phyloP scores from a whole-genome alignment of 2,329 filamentous ascomycete genomes.

The Biscogniauxia sp. region DNA sequence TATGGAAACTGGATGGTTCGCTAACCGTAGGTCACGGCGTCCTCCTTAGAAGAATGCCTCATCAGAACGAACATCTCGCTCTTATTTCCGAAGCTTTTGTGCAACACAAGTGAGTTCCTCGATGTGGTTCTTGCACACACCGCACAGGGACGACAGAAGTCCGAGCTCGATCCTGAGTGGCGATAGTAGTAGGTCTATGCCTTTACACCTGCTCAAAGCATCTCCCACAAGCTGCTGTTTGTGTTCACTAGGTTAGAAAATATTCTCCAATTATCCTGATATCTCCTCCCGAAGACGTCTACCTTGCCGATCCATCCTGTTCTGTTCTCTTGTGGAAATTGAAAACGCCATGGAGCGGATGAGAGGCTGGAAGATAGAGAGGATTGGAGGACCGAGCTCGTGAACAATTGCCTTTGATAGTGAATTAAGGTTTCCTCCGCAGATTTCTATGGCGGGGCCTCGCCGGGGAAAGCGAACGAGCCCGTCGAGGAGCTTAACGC shows the following conservation, averaged over 20 bases:
- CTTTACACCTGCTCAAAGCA: too few species aligned
- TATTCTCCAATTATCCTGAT: too few species aligned
- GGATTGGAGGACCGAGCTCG: neutral
- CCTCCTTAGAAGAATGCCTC: neutral
- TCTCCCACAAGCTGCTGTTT: too few species aligned
- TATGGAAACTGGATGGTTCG: neutral
- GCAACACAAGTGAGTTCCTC: too few species aligned
- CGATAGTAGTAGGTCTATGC: too few species aligned
- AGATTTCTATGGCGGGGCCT: neutral
- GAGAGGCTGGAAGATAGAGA: too few species aligned
- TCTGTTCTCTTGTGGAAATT: neutral
- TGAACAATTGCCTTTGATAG: neutral
- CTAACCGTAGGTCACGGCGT: neutral
- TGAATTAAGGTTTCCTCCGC: slow-evolving; percentile 3
- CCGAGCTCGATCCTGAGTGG: too few species aligned
- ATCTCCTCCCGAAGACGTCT: neutral
- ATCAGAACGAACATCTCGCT: neutral
- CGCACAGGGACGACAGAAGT: too few species aligned
- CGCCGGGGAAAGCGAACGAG: neutral
- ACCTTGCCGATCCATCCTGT: neutral
- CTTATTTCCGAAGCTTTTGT: too few species aligned
- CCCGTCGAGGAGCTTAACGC: neutral
- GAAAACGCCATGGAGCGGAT: neutral
- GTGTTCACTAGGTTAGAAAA: too few species aligned
- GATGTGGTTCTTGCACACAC: too few species aligned